Evolutionary conservation across 176 grass and related monocot genomes (phyloP), one percentile per base, ranked within the genome.

Genomic region (Eleusine coracana): DNA sequence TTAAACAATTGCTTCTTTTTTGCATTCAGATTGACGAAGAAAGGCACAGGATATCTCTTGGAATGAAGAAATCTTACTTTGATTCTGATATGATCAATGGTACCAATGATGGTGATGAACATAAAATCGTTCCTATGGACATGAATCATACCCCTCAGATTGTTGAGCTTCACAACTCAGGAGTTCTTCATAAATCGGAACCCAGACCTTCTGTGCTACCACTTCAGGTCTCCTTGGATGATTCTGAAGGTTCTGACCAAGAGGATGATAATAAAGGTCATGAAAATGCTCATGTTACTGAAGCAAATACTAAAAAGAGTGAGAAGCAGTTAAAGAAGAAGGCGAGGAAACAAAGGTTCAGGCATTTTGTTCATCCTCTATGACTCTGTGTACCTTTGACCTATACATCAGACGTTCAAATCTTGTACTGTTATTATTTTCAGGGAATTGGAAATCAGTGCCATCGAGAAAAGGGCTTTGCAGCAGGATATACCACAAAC

Each of bases 41-140:
- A 69, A 90, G 86, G 11, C 89, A 92, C 44, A 74, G 90, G 80
- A 85, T 98, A 67, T 91, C 96, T 68, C 91, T 98, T 88, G 96
- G 96, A 67, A 86, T 95, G 89, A 93, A 91, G 76, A 92, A 88
- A 87, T 93, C 92, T 74, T 98, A 98, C 80, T 76, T 93, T 11
- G 82, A 73, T 51, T 77, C 84, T 58, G 85, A 44, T 88, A 17
- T 59, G 20, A 78, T 42, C 23, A 14, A 77, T 90, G 78, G 37
- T 71, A 46, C 34, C 66, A 70, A 56, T 81, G 79, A 80, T 68
- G 77, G 87, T 49, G 68, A 77, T 79, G 71, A 77, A 36, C 42
- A 54, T 76, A 87, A 77, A 64, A 83, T 37, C 60, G 45, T 77
- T 44, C 45, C 75, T 50, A 66, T 85, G 80, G 86, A 90, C 42